Percentiles rank a stretch among this genome's conserved stretches.
Evolutionary conservation across 331 rosid genomes (phyloP).

Genomic region (Prunus yedoensis): DNA sequence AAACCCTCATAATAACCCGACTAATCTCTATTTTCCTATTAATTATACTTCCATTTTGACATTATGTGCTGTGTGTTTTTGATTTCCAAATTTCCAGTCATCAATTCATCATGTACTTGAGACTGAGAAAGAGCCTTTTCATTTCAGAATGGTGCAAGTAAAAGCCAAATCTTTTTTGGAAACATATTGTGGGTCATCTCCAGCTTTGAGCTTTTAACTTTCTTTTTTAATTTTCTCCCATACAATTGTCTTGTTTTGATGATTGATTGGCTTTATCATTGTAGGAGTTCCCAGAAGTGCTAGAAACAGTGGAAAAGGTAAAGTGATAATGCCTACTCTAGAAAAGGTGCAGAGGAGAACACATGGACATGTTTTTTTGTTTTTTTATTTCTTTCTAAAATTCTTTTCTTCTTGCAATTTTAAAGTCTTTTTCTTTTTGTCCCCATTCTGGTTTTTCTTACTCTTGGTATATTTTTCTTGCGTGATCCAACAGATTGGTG

Average conservation of each 20-base stretch:
- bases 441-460: constrained; percentile 37
- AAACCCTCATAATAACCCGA: constrained; percentile 25
- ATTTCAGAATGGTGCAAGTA: constrained; percentile 30
- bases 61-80: neutral
- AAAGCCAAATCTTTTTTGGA: constrained; percentile 33
- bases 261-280: constrained; percentile 35
- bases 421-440: constrained; percentile 44
- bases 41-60: constrained; percentile 4
- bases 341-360: constrained; percentile 14
- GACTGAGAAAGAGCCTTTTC: constrained; percentile 15
- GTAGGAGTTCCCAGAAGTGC: constrained; percentile 49
- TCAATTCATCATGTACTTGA: constrained; percentile 9
- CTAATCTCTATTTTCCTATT: constrained; percentile 16
- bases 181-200: constrained; percentile 23
- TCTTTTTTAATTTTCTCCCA: constrained; percentile 6
- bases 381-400: constrained; percentile 6
- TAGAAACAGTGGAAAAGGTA: constrained; percentile 39
- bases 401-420: constrained; percentile 13
- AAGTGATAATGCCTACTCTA: constrained; percentile 29
- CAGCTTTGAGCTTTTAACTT: constrained; percentile 17
- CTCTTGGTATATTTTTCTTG: constrained; percentile 28
- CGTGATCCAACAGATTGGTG: constrained; percentile 50
- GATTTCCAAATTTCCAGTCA: neutral
- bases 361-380: constrained; percentile 43
- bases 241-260: constrained; percentile 29